Evolutionary conservation across 208 protist species (phyloP).

Genomic region (Angomonas ambiguus): DNA sequence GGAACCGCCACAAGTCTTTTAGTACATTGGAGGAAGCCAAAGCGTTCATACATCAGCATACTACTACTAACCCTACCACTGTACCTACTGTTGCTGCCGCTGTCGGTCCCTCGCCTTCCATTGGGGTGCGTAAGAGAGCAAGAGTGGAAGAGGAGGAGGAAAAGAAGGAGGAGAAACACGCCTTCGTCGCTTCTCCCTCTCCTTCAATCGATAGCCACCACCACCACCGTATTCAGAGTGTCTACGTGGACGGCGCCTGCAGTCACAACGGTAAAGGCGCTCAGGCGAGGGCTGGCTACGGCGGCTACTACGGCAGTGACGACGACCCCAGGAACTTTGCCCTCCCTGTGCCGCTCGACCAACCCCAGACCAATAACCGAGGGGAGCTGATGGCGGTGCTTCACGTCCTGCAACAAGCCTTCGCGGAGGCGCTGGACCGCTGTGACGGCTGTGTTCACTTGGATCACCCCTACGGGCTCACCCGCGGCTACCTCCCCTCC

Average conservation of each 20-base stretch:
- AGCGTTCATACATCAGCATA: conserved; percentile 24
- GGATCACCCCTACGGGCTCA: neutral
- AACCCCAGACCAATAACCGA: conserved; percentile 84
- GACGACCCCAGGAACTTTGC: conserved; percentile 68
- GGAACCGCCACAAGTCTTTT: conserved; percentile 74
- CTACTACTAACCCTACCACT: neutral
- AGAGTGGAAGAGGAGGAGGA: neutral
- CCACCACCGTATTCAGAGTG: too few species aligned
- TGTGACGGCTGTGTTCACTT: neutral
- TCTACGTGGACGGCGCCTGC: conserved; percentile 86
- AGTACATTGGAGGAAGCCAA: conserved; percentile 47
- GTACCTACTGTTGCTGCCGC: neutral
- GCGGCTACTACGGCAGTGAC: conserved; percentile 65
- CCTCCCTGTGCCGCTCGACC: conserved; percentile 32
- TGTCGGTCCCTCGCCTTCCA: neutral
- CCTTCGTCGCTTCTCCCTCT: neutral
- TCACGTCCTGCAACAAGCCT: conserved; percentile 50
- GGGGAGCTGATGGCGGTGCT: conserved; percentile 76
- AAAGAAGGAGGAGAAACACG: neutral
- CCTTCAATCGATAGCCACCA: neutral
- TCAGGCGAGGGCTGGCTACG: conserved; percentile 61
- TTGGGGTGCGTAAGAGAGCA: neutral
- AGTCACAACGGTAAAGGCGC: conserved; percentile 45
- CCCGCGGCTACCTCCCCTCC: neutral
- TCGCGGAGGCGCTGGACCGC: conserved; percentile 18